These are phyloP conservation scores for Globisporangium cylindrosporum DNA, from an alignment of 352 stramenopile genomes.

Conservation along the genomic window DNA sequence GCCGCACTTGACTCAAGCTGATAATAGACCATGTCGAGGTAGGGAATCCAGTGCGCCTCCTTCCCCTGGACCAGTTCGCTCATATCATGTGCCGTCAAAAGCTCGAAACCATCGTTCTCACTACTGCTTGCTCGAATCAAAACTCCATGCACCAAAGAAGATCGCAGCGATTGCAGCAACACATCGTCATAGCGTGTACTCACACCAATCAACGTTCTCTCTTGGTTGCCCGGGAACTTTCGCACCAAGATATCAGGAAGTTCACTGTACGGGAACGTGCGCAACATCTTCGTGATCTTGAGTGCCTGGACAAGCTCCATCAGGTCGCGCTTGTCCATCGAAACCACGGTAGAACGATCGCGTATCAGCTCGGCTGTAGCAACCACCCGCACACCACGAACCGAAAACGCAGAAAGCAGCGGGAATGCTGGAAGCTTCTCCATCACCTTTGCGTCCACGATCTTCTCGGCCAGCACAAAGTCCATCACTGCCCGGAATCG, in stretches of 20 bases:
- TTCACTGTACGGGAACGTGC: constrained; percentile 64
- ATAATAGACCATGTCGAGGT: constrained; percentile 64
- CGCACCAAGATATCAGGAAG: constrained; percentile 54
- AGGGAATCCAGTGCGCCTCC: constrained; percentile 48
- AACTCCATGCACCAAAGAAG: constrained; percentile 52
- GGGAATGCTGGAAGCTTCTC: constrained; percentile 50
- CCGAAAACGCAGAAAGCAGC: constrained; percentile 53
- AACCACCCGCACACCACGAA: constrained; percentile 53
- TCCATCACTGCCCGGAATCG: constrained; percentile 58
- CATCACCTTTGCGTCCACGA: constrained; percentile 31
- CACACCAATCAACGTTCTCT: constrained; percentile 42
- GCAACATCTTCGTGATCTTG: constrained; percentile 45
- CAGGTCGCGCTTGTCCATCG: constrained; percentile 52
- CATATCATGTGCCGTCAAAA: constrained; percentile 54
- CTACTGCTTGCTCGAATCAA: constrained; percentile 35
- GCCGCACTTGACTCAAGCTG: constrained; percentile 24
- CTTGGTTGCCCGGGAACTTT: constrained; percentile 34
- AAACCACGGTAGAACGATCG: constrained; percentile 34
- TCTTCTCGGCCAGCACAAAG: constrained; percentile 38
- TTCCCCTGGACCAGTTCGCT: constrained; percentile 42
- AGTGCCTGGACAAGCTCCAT: constrained; percentile 40
- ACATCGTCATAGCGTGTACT: constrained; percentile 60
- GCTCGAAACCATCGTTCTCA: constrained; percentile 25
- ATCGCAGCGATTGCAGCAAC: constrained; percentile 58
- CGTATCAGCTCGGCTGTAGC: constrained; percentile 45